Evolutionary conservation across 768 basidiomycete species (phyloP).

Genomic region (Favolaschia claudopus): DNA sequence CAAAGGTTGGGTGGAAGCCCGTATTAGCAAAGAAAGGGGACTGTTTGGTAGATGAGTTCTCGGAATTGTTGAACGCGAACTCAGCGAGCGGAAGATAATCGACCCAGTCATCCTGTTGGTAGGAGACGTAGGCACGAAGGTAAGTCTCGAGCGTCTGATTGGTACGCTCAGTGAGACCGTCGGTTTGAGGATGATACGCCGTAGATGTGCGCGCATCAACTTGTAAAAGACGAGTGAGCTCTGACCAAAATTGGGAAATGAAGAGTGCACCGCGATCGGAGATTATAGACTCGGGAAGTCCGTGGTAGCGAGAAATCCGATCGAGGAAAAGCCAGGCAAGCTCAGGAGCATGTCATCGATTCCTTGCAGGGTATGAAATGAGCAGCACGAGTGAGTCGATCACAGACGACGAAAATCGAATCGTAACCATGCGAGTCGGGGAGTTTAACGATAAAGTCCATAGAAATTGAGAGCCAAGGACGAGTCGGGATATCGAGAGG

Average conservation of each 20-base stretch:
- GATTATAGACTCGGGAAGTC: constrained; percentile 40
- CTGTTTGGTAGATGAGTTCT: constrained; percentile 40
- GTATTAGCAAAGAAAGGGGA: constrained; percentile 48
- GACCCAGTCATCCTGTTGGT: constrained; percentile 52
- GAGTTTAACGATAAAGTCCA: constrained; percentile 52
- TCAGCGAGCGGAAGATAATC: constrained; percentile 47
- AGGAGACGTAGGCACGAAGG: constrained; percentile 41
- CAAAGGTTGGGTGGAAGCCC: constrained; percentile 42
- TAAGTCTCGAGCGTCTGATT: constrained; percentile 48
- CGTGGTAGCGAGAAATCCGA: constrained; percentile 42
- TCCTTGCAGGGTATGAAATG: constrained; percentile 49
- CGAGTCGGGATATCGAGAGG: constrained; percentile 42
- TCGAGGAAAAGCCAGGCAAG: constrained; percentile 45
- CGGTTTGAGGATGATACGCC: constrained; percentile 53
- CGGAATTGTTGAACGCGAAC: constrained; percentile 49
- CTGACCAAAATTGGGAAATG: constrained; percentile 37
- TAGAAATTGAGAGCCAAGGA: constrained; percentile 47
- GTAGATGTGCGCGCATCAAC: constrained; percentile 33
- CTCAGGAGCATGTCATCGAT: constrained; percentile 34
- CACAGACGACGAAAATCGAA: constrained; percentile 41
- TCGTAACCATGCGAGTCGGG: constrained; percentile 45
- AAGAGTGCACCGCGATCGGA: constrained; percentile 42
- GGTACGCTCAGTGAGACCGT: constrained; percentile 45
- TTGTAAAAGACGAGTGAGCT: constrained; percentile 29
- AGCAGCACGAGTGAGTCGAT: constrained; percentile 42